Base-by-base conservation (phyloP, 768 basidiomycete species). In the Plicaturopsis crispa region DNA sequence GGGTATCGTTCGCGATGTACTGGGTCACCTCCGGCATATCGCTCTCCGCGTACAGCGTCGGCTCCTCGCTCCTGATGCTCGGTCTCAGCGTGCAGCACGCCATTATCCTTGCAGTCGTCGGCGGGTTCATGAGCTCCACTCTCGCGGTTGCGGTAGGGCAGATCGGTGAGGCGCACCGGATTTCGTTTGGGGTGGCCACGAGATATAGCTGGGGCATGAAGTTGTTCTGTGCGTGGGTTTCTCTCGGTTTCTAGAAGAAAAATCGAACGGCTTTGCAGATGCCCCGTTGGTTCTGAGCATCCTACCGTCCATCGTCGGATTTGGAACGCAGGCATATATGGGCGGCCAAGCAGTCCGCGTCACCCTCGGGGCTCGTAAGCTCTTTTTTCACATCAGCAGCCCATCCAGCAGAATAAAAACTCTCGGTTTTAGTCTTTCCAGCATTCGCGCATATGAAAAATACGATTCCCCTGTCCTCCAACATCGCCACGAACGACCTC, bases 301-400 rank as follows among this genome's bases (percentile, higher is more conserved):
- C n/a, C n/a, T n/a, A n/a, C n/a, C n/a, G n/a, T n/a, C n/a, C n/a
- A n/a, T 40, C 19, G n/a, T n/a, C n/a, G n/a, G n/a, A n/a, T n/a
- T n/a, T n/a, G n/a, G n/a, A n/a, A n/a, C n/a, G n/a, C n/a, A n/a
- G 39, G 48, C 47, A 17, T 49, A 49, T 39, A 48, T 46, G 48
- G 48, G 48, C 18, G 48, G 48, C 23, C 48, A 49, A 40, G 48
- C 26, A 8, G 26, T 28, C 14, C 26, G 26, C 26, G 48, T 49
- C n/a, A n/a, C n/a, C n/a, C n/a, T n/a, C n/a, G n/a, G n/a, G n/a
- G n/a, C 38, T 48, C 46, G 47, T 45, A 48, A 40, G 47, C 46
- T 18, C 41, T 48, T 11, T 46, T 47, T 37, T 45, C 46, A 16
- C 47, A 48, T 37, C 47, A 46, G 47, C 46, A 46, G 14, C 37